A percentile compares a stretch with the other conserved stretches of the same genome.
Conservation (phyloP, 2,329 filamentous ascomycete genomes). For the Apiospora marii region DNA sequence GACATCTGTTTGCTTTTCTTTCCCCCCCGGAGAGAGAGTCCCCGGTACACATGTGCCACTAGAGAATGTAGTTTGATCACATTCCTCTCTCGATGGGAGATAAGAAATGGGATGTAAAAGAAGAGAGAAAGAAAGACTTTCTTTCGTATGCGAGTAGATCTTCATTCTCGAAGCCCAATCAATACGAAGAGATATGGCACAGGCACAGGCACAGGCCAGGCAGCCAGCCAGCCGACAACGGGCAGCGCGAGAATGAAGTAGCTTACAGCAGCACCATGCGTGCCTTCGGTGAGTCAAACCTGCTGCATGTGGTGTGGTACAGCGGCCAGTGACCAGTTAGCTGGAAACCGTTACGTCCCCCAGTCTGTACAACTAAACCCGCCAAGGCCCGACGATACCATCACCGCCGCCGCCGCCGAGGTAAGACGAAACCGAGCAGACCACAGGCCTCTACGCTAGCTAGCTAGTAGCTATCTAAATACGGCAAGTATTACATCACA, state of each 20-base stretch:
- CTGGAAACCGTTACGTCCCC: not conserved
- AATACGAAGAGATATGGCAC: not conserved
- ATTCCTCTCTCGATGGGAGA: not conserved
- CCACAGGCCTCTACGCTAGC: not conserved
- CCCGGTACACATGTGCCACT: not conserved
- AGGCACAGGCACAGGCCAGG: not conserved
- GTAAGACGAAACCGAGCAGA: not conserved
- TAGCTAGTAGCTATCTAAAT: not conserved
- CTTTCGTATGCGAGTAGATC: no score
- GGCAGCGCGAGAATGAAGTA: not conserved
- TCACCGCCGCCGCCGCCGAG: not conserved
- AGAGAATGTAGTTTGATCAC: not conserved
- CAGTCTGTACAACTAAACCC: not conserved
- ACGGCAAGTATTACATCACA: slow-evolving; percentile 5
- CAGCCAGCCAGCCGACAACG: not conserved
- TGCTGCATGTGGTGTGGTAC: not conserved
- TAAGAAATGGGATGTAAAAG: not conserved
- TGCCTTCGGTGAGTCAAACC: not conserved
- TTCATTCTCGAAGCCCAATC: not conserved
- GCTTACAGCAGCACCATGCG: not conserved
- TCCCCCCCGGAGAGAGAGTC: no score
- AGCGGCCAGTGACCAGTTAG: slow-evolving; percentile 1
- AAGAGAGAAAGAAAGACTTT: not conserved
- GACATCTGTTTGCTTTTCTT: no score
- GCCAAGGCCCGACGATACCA: not conserved